A percentile compares a stretch with the other conserved stretches of the same genome.
These are phyloP conservation scores for Populus simonii DNA, from an alignment of 345 rosid genomes.

Conservation along the genomic window DNA sequence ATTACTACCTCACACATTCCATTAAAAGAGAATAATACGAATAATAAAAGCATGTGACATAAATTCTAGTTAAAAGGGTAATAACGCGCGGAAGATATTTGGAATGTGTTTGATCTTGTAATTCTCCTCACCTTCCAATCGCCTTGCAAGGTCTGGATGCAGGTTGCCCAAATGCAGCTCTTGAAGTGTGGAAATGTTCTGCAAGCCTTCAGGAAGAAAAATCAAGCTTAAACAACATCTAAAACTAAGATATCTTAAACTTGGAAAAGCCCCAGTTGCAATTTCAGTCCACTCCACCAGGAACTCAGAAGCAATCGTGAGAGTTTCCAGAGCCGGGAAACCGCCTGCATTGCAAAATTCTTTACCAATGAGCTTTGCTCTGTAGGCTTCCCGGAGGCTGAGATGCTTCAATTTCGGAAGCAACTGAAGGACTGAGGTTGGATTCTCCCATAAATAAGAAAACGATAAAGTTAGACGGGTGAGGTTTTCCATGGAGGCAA, in stretches of 20 bases:
- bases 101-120: constrained; percentile 10
- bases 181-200: constrained; percentile 9
- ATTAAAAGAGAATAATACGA: background rate
- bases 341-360: constrained; percentile 21
- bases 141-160: constrained; percentile 6
- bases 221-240: background rate
- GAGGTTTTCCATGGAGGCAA: constrained; percentile 11
- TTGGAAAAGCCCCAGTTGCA: constrained; percentile 5
- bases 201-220: constrained; percentile 11
- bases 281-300: constrained; percentile 15
- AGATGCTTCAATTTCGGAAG: constrained; percentile 15
- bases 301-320: background rate
- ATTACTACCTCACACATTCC: background rate
- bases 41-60: too few species aligned
- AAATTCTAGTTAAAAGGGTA: too few species aligned
- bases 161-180: background rate
- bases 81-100: too few species aligned
- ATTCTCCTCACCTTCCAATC: background rate
- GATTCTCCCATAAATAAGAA: background rate
- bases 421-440: background rate
- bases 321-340: background rate
- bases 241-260: background rate
- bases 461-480: rapidly evolving
- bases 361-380: constrained; percentile 9
- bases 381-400: background rate